Conservation (phyloP, 148 eudicot species). For the Pharnaceum exiguum region DNA sequence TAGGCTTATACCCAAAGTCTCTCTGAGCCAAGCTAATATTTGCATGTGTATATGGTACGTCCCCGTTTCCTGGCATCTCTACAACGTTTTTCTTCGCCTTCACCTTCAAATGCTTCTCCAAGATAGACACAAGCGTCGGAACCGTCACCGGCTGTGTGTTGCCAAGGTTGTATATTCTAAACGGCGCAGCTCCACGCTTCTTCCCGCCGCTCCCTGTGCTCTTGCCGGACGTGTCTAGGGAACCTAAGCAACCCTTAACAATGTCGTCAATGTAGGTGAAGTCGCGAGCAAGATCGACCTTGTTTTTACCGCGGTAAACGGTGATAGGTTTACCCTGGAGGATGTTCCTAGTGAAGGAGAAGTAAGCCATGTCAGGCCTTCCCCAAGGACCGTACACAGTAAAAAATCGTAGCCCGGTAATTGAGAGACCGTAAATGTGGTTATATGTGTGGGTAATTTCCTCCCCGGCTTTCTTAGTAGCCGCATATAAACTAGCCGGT, state of each 20-base stretch:
- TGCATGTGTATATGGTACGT: slow-evolving; percentile 77
- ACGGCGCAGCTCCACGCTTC: slow-evolving; percentile 58
- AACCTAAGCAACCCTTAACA: slow-evolving; percentile 65
- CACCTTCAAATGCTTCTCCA: slow-evolving; percentile 59
- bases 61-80: slow-evolving; percentile 84
- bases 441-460: slow-evolving; percentile 69
- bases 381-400: slow-evolving; percentile 91
- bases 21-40: slow-evolving; percentile 51
- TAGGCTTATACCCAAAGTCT: slow-evolving; percentile 70
- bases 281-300: slow-evolving; percentile 59
- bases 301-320: slow-evolving; percentile 54
- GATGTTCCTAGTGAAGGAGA: slow-evolving; percentile 55
- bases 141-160: slow-evolving; percentile 76
- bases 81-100: slow-evolving; percentile 71
- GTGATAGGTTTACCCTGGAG: slow-evolving; percentile 66
- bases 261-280: slow-evolving; percentile 77
- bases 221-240: slow-evolving; percentile 53
- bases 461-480: slow-evolving; percentile 78
- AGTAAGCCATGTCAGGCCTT: slow-evolving; percentile 84
- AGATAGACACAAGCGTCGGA: slow-evolving; percentile 53
- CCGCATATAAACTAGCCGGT: slow-evolving; percentile 78
- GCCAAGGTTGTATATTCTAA: slow-evolving; percentile 64
- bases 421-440: slow-evolving; percentile 67
- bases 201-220: slow-evolving; percentile 78
- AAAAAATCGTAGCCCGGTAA: slow-evolving; percentile 68